These are phyloP conservation scores for Westerdykella aurantiaca DNA, from an alignment of 2,329 filamentous ascomycete genomes.

Conservation along the genomic window DNA sequence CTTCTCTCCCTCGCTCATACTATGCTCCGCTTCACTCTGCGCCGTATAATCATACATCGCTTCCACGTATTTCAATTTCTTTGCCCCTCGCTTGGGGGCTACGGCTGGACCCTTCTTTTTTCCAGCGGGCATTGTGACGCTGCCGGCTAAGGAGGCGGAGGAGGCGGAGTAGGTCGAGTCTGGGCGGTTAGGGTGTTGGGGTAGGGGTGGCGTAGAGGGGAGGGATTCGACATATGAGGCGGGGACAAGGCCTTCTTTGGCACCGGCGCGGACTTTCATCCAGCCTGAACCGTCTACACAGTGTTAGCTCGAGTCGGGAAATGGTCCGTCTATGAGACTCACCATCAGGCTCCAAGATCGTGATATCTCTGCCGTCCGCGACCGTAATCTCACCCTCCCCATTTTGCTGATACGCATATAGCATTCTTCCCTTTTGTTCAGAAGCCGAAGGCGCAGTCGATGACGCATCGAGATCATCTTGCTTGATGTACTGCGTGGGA, in stretches of 20 bases:
- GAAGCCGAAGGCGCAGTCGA: constrained; percentile 28
- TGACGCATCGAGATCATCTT: constrained; percentile 47
- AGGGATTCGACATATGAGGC: constrained; percentile 73
- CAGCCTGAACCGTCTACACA: constrained; percentile 78
- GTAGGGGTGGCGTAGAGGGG: constrained; percentile 34
- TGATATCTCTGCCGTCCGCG: constrained; percentile 70
- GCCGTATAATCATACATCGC: constrained; percentile 89
- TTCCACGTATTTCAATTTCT: constrained; percentile 90
- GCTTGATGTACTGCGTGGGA: constrained; percentile 70
- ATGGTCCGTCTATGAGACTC: constrained; percentile 37
- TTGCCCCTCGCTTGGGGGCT: constrained; percentile 81
- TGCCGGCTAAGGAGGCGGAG: constrained; percentile 63
- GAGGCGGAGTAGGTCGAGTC: constrained; percentile 67
- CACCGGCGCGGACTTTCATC: constrained; percentile 73
- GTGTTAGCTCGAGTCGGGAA: constrained; percentile 14
- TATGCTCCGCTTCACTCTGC: constrained; percentile 79
- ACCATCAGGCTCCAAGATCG: constrained; percentile 83
- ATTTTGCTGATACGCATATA: constrained; percentile 77
- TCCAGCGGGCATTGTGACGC: constrained; percentile 36
- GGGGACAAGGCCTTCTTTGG: constrained; percentile 79
- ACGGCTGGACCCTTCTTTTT: constrained; percentile 92
- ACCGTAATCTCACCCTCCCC: constrained; percentile 78
- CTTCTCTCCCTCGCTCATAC: constrained; percentile 82
- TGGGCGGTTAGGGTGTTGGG: constrained; percentile 20
- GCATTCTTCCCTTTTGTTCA: constrained; percentile 75